Evolutionary conservation across 2,329 filamentous ascomycete genomes (phyloP), one percentile per base, ranked within the genome.

Genomic region (Paecilomyces sp.): DNA sequence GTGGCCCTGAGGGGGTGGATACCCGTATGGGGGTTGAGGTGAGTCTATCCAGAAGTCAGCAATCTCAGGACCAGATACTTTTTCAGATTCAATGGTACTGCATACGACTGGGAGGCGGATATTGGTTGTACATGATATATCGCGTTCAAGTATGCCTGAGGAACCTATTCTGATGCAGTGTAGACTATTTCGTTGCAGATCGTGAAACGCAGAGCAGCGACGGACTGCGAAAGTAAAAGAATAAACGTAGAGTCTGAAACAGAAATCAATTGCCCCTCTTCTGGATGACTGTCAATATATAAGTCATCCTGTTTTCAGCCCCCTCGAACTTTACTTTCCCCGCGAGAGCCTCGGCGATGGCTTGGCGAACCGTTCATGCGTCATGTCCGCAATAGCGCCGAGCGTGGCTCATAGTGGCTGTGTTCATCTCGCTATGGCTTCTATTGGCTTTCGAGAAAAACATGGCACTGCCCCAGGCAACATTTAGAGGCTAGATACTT

Each of bases 1-100:
- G 3, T 63, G 58, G 15, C 61, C 61, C 54, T 57, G 57, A n/a
- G 61, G 59, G n/a, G 61, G 59, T 51, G 57, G 59, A 57, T 63
- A 61, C 2, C 59, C 61, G n/a, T 34, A 28, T 12, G 61, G 61
- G 36, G 59, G 59, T 24, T 53, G 54, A 25, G 50, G n/a, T 4
- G 50, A 53, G 4, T 53, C 50, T 53, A 24, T 3, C 11, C 22
- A 7, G 24, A 24, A 41, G 15, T 41, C 36, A 41, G 36, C 36
- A 41, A 33, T 12, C 2, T 8, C 36, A 15, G 2, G 13, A n/a
- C 13, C 36, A 15, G 4, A 18, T 53, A 22, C 24, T 2, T 53
- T 2, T 28, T 24, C 50, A 53, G 25, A 53, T 53, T 2, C 50
- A 28, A 53, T 24, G n/a, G 13, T 24, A 25, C 11, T 3, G 25